Conservation (phyloP, 1,139 yeast genomes). For the Sugiyamaella grinbergsii region DNA sequence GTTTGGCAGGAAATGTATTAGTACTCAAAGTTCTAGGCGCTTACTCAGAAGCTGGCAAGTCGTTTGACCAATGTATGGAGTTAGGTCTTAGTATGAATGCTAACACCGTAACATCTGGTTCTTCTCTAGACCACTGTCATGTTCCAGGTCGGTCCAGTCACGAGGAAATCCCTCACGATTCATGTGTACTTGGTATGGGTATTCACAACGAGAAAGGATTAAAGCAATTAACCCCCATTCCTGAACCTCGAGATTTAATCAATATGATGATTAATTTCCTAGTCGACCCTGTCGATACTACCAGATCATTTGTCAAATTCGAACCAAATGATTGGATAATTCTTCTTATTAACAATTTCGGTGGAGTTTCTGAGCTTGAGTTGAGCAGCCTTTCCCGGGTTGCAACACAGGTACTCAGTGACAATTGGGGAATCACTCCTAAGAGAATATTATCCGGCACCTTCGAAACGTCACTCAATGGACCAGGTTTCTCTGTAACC, state of each 20-base stretch:
- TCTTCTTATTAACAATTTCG: conserved; percentile 52
- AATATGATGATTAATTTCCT: conserved; percentile 43
- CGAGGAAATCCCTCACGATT: conserved; percentile 31
- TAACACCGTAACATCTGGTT: conserved; percentile 49
- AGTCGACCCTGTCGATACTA: conserved; percentile 44
- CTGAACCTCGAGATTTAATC: conserved; percentile 48
- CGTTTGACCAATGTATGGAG: conserved; percentile 42
- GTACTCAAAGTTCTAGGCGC: conserved; percentile 50
- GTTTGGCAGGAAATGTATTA: conserved; percentile 50
- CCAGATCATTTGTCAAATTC: conserved; percentile 49
- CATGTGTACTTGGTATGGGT: conserved; percentile 51
- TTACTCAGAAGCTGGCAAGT: conserved; percentile 43
- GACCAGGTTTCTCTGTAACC: conserved; percentile 53
- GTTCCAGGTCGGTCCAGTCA: conserved; percentile 50
- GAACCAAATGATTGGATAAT: conserved; percentile 42
- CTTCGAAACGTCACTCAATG: conserved; percentile 53
- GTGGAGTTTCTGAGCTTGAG: conserved; percentile 53
- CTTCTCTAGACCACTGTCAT: conserved; percentile 54
- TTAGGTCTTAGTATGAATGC: conserved; percentile 45
- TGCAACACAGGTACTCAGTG: conserved; percentile 43
- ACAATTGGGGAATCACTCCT: conserved; percentile 45
- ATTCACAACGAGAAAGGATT: conserved; percentile 58
- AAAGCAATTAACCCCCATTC: conserved; percentile 38
- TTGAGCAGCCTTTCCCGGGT: conserved; percentile 43
- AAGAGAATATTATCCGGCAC: conserved; percentile 49